Conservation (phyloP, 176 grass and related monocot species). For the Triticum urartu region DNA sequence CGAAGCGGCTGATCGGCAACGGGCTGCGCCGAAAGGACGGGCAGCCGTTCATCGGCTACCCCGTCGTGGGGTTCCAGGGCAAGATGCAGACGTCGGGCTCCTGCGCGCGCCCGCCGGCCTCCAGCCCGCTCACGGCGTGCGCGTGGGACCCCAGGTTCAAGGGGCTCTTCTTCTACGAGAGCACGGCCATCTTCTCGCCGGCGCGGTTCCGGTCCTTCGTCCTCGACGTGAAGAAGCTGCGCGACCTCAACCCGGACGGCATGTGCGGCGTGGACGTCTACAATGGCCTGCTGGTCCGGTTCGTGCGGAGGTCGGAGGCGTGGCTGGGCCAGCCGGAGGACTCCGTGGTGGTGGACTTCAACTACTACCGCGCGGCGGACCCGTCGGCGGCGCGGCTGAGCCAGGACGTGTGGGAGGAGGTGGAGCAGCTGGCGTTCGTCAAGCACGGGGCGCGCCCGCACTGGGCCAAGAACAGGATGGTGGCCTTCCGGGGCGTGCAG, state of each 20-base stretch:
- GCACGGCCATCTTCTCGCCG: constrained; percentile 63
- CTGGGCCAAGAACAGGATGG: constrained; percentile 81
- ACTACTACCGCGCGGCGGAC: constrained; percentile 73
- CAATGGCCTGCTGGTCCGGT: constrained; percentile 70
- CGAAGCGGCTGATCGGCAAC: constrained; percentile 55
- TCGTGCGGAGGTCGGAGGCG: constrained; percentile 54
- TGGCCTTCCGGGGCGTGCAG: constrained; percentile 58
- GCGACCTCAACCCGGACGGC: constrained; percentile 36
- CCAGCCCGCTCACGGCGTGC: constrained; percentile 39
- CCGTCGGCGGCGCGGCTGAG: constrained; percentile 45
- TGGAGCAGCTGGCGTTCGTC: constrained; percentile 87
- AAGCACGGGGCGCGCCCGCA: constrained; percentile 73
- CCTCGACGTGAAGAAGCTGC: constrained; percentile 65
- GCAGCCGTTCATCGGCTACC: constrained; percentile 59
- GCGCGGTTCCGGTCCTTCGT: constrained; percentile 60
- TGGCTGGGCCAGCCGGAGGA: constrained; percentile 73
- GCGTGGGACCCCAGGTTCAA: constrained; percentile 79
- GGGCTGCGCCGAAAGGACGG: constrained; percentile 40
- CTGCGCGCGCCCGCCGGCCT: constrained; percentile 38
- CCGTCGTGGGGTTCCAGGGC: constrained; percentile 65
- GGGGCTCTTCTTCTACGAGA: constrained; percentile 90
- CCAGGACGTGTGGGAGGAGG: constrained; percentile 87
- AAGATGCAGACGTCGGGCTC: constrained; percentile 80
- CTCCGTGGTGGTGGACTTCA: constrained; percentile 83
- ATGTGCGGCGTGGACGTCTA: constrained; percentile 80